These are phyloP conservation scores for Colletotrichum tofieldiae DNA, from an alignment of 2,329 filamentous ascomycete species.

Conservation along the genomic window DNA sequence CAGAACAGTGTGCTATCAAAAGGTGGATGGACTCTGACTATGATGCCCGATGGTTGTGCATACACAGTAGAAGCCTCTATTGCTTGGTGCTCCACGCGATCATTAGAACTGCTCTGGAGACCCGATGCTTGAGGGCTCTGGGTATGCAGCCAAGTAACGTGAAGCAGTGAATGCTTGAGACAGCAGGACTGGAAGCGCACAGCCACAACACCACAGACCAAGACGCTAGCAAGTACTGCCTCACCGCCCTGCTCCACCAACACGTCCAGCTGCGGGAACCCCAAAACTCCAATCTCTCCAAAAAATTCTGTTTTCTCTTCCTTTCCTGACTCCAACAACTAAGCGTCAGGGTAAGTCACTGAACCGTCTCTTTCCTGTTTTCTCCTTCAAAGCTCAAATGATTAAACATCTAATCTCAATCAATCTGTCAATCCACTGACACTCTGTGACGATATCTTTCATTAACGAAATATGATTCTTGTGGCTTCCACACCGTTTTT, in stretches of 20 bases:
- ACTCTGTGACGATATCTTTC: conserved; percentile 59
- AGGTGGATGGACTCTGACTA: background rate
- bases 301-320: conserved; percentile 42
- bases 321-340: conserved; percentile 17
- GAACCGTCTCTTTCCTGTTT: conserved; percentile 16
- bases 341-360: conserved; percentile 42
- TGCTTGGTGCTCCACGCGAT: background rate
- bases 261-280: background rate
- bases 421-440: conserved; percentile 75
- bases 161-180: background rate
- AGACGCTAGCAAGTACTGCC: background rate
- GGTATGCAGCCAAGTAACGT: background rate
- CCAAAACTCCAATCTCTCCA: conserved; percentile 19
- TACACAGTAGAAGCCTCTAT: background rate
- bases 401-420: conserved; percentile 62
- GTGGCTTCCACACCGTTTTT: conserved; percentile 5
- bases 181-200: background rate
- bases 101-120: background rate
- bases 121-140: background rate
- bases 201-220: conserved; percentile 8
- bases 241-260: conserved; percentile 23
- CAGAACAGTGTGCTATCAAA: background rate
- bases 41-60: background rate
- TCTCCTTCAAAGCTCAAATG: conserved; percentile 53
- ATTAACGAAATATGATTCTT: conserved; percentile 53